These are phyloP conservation scores for Wakefieldia striispora DNA, from an alignment of 768 basidiomycete genomes.

Conservation along the genomic window DNA sequence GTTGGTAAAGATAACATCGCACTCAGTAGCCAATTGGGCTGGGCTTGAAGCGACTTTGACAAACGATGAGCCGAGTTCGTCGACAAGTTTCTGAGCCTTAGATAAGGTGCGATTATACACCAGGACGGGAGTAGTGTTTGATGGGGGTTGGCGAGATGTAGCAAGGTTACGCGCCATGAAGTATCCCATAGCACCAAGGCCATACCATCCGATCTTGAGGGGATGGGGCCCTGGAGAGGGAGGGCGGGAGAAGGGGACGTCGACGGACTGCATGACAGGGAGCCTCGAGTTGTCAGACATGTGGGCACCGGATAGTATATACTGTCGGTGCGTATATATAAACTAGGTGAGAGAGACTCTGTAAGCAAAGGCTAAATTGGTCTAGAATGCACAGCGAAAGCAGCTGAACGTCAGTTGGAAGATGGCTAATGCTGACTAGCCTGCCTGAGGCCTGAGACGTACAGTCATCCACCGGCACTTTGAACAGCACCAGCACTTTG, in stretches of 20 bases:
- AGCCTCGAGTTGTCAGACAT: conserved; percentile 5
- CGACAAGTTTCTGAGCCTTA: conserved; percentile 56
- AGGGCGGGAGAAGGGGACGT: conserved; percentile 58
- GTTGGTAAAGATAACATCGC: conserved; percentile 76
- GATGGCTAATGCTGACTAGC: no score
- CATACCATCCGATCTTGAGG: conserved; percentile 44
- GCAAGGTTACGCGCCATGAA: conserved; percentile 82
- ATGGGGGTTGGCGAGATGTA: conserved; percentile 40
- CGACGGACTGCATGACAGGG: conserved; percentile 11
- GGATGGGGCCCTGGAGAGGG: conserved; percentile 43
- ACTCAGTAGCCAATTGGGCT: conserved; percentile 58
- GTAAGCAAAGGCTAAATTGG: no score
- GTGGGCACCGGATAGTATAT: conserved; percentile 2
- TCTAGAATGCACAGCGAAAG: no score
- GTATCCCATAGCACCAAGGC: conserved; percentile 68
- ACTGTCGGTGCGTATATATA: not conserved
- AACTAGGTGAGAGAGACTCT: not conserved
- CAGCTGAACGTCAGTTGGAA: no score
- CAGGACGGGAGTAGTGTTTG: conserved; percentile 51
- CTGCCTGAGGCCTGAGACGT: no score
- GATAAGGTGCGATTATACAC: conserved; percentile 74
- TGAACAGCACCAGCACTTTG: no score
- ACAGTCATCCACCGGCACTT: no score
- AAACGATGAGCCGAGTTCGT: conserved; percentile 53
- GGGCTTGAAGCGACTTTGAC: conserved; percentile 55